Base-by-base conservation (phyloP, 225 moss, liverwort and hornwort species). In the Asterella californica region DNA sequence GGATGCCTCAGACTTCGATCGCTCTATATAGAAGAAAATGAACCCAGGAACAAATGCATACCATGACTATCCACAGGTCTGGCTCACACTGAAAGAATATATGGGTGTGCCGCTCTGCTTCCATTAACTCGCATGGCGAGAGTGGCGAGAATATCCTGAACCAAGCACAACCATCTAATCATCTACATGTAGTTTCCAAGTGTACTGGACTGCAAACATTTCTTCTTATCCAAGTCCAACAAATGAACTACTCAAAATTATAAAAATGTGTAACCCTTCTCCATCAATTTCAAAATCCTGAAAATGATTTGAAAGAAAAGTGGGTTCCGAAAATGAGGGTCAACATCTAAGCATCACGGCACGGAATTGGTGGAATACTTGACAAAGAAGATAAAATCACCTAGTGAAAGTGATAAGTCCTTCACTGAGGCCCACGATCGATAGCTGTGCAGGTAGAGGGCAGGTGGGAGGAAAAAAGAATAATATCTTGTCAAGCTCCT, bases 11-110 rank as follows among this genome's bases (percentile, higher is more conserved):
- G 42, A 42, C 42, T 42, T 42, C 57, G 0, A 19, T 19, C 18
- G 57, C 5, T 67, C 15, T 67, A 15, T 67, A 32, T 30, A 15
- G 4, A 33, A 36, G 15, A 67, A 10, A 6, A 15, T 19, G 3
- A 32, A 68, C 50, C 67, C 61, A 66, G 54, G 70, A 37, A 63
- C 73, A 74, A 74, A 75, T 34, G 67, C 91, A 88, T 85, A 95
- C 95, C 93, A 93, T 89, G 81, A 96, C 92, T 82, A 96, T 96
- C 91, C 91, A 96, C 61, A 96, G 87, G 83, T 96, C 91, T 72
- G 93, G 93, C 81, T 93, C 92, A 76, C 95, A 96, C 79, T 96
- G 89, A 57, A 89, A 87, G 84, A 92, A 92, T 32, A 91, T 59
- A 76, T 93, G 92, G 37, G 87, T 90, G 78, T 89, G 93, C 63